phyloP scores from a whole-genome alignment of 495 filamentous ascomycete genomes.

The Penicillium nucicola region DNA sequence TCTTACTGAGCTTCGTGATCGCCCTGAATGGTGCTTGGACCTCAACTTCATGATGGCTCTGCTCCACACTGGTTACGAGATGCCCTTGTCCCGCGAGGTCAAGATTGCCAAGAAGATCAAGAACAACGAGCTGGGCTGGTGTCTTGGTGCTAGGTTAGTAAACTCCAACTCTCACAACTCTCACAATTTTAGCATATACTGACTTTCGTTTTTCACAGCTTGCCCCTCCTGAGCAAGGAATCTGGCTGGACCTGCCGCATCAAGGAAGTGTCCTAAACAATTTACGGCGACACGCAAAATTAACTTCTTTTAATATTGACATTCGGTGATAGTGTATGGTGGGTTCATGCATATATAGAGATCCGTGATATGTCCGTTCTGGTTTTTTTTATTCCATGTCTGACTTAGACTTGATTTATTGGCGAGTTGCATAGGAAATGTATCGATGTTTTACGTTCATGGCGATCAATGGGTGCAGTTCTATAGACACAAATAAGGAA shows the following conservation, averaged over 20 bases:
- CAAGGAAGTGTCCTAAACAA: slow-evolving; percentile 53
- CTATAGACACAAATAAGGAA: not conserved
- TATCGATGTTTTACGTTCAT: not conserved
- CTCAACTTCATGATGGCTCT: slow-evolving; percentile 92
- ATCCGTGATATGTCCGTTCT: slow-evolving; percentile 13
- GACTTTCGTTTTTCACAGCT: slow-evolving; percentile 43
- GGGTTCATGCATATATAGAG: slow-evolving; percentile 35
- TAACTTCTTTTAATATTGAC: slow-evolving; percentile 26
- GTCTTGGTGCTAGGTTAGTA: slow-evolving; percentile 85
- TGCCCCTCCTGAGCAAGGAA: slow-evolving; percentile 69
- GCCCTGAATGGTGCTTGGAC: slow-evolving; percentile 91
- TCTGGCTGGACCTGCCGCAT: slow-evolving; percentile 76
- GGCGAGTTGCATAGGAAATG: slow-evolving; percentile 7
- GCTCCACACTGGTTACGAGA: slow-evolving; percentile 94
- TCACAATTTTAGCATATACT: slow-evolving; percentile 19
- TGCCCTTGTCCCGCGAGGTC: slow-evolving; percentile 93
- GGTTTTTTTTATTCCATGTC: slow-evolving; percentile 8
- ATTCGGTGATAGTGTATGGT: slow-evolving; percentile 20
- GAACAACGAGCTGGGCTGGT: slow-evolving; percentile 96
- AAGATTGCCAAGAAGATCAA: slow-evolving; percentile 99
- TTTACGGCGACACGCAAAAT: slow-evolving; percentile 15
- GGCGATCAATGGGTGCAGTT: not conserved
- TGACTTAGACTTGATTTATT: slow-evolving; percentile 19
- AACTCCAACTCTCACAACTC: not conserved
- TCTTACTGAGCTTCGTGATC: slow-evolving; percentile 63